Evolutionary conservation across 169 alveolate species (phyloP).

Genomic region (Perkinsus olseni): DNA sequence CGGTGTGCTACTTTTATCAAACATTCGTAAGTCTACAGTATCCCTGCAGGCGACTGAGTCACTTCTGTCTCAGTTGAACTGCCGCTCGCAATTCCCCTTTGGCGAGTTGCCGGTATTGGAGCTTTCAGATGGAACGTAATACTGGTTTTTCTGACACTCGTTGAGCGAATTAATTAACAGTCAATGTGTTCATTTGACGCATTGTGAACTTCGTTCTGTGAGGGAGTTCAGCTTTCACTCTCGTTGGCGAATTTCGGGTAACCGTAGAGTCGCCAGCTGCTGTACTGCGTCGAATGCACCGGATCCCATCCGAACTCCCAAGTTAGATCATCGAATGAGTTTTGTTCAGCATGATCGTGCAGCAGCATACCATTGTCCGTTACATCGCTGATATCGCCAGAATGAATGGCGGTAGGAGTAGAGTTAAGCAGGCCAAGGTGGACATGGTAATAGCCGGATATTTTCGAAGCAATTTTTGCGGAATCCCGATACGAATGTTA

Average conservation of each 20-base stretch:
- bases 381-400: background rate
- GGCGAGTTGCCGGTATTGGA: background rate
- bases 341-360: background rate
- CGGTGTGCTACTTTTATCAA: background rate
- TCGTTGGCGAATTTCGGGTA: too few species aligned
- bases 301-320: too few species aligned
- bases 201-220: too few species aligned
- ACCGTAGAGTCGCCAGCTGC: too few species aligned
- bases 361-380: background rate
- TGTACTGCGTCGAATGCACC: too few species aligned
- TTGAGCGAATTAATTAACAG: too few species aligned
- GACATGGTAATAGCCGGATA: background rate
- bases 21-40: background rate
- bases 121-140: background rate
- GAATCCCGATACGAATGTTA: too few species aligned
- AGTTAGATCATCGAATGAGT: too few species aligned
- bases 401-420: background rate
- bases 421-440: background rate
- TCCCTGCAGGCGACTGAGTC: background rate
- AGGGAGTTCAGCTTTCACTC: too few species aligned
- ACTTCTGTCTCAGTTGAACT: background rate
- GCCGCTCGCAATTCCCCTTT: background rate
- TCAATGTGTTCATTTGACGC: too few species aligned
- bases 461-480: background rate
- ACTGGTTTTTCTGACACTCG: background rate